These are phyloP conservation scores for Fraxinus americana DNA, from an alignment of 257 asterid species.

Conservation along the genomic window DNA sequence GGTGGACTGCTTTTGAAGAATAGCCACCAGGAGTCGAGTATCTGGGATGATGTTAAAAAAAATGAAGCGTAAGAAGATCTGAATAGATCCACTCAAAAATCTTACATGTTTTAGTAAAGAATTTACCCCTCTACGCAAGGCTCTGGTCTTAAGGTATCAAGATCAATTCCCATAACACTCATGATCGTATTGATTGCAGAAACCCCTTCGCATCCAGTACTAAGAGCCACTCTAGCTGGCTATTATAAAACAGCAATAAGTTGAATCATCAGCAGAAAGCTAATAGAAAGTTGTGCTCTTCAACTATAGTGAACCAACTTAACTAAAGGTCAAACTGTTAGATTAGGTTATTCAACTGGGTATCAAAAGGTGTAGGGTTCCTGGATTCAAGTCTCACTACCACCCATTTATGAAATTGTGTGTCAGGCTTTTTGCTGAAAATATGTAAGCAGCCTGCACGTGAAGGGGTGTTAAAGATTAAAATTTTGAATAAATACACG, in stretches of 20 bases:
- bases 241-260: constrained; percentile 29
- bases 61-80: background rate
- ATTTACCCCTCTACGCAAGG: constrained; percentile 97
- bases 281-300: background rate
- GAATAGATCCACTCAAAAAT: background rate
- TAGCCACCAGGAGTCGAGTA: constrained; percentile 98
- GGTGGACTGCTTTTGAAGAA: constrained; percentile 94
- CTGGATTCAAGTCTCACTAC: too few species aligned
- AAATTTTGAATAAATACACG: too few species aligned
- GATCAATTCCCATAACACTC: constrained; percentile 98
- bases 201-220: constrained; percentile 85
- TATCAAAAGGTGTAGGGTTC: too few species aligned
- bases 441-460: too few species aligned
- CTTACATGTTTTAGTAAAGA: background rate
- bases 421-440: too few species aligned
- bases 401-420: too few species aligned
- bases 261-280: constrained; percentile 1
- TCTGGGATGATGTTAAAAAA: constrained; percentile 35
- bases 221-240: constrained; percentile 88
- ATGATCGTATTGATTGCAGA: constrained; percentile 94
- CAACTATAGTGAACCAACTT: too few species aligned
- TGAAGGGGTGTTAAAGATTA: too few species aligned
- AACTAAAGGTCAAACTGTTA: too few species aligned
- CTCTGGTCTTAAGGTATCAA: constrained; percentile 82
- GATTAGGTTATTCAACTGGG: too few species aligned